A percentile compares a stretch with the other conserved stretches of the same genome.
Evolutionary conservation across 2,329 filamentous ascomycete genomes (phyloP).

Genomic region (Dissoconium aciculare): DNA sequence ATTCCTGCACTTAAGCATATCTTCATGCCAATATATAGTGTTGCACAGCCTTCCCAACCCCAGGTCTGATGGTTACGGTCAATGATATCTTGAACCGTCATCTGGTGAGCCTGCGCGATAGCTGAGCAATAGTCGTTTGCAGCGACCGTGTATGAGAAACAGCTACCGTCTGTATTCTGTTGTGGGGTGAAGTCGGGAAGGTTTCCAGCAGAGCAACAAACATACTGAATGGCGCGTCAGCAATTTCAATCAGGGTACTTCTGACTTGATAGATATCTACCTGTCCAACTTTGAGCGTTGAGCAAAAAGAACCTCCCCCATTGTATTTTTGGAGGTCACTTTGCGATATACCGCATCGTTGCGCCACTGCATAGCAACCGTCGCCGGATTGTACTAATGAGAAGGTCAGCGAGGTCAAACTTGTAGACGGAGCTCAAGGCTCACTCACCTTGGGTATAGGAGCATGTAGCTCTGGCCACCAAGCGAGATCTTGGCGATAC

Average conservation of each 20-base stretch:
- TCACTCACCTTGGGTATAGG: constrained; percentile 6
- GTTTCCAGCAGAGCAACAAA: constrained; percentile 8
- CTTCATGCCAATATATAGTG: constrained; percentile 18
- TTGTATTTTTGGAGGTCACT: constrained; percentile 5
- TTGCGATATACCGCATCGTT: constrained; percentile 6
- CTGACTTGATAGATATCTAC: neutral
- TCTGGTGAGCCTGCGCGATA: constrained; percentile 22
- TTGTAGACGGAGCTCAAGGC: too few species aligned
- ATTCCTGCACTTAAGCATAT: constrained; percentile 31
- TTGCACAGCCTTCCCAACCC: constrained; percentile 29
- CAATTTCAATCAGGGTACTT: neutral
- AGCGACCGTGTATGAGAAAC: constrained; percentile 25
- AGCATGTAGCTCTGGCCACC: constrained; percentile 6
- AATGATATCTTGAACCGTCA: constrained; percentile 28
- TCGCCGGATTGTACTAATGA: constrained; percentile 7
- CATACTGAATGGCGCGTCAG: constrained; percentile 6
- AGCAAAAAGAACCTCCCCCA: constrained; percentile 13
- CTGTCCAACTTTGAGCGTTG: constrained; percentile 2
- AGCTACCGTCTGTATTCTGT: constrained; percentile 25
- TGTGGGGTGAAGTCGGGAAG: constrained; percentile 21
- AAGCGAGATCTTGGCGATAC: too few species aligned
- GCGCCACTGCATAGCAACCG: constrained; percentile 6
- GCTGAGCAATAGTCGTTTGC: constrained; percentile 23
- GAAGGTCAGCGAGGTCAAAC: too few species aligned
- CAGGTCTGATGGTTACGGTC: constrained; percentile 31